Evolutionary conservation across 768 basidiomycete species (phyloP), one percentile per base, ranked within the genome.

Genomic region (Pholiota molesta): DNA sequence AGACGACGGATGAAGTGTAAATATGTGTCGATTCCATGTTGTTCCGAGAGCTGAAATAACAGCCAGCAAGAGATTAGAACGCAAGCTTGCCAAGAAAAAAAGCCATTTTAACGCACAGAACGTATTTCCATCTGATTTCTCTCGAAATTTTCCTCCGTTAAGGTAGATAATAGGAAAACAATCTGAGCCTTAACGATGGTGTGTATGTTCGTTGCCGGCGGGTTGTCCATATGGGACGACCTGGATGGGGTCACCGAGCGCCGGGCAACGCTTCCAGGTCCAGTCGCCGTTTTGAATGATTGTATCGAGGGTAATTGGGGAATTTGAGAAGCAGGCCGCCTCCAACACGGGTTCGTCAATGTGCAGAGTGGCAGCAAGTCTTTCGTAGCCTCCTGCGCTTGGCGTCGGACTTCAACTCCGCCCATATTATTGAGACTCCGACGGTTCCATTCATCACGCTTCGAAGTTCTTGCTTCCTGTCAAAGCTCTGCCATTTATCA

Each of bases 121-220:
- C 94, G 90, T 70, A 99, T 97, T 80, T 99, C 96, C 60, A 87
- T 79, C 73, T 95, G 90, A 77, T 97, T 94, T 73, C 93, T 87
- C 73, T 94, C 93, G 74, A 94, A 99, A 78, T 95, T 95, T 70
- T 99, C 97, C 78, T 99, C 97, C 62, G 94, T 95, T 64, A 99
- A 86, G 28, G 95, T 98, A 29, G 94, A 95, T 66, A 99, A 85
- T 61, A 98, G 84, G 78, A 99, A 99, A 67, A 97, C 95, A 73
- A 99, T 96, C 83, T 99, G 96, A 62, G 96, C 92, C 78, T 92
- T 93, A 79, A 95, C 93, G 76, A 94, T 94, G 73, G 91, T 94
- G 77, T 93, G 88, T 72, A 94, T 92, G 76, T 92, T 92, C 74
- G 89, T 88, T 73, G 83, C 88, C 78, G 89, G 86, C 82, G 90